Conservation (phyloP, 805 yeast genomes). For the Lipomyces sp. region DNA sequence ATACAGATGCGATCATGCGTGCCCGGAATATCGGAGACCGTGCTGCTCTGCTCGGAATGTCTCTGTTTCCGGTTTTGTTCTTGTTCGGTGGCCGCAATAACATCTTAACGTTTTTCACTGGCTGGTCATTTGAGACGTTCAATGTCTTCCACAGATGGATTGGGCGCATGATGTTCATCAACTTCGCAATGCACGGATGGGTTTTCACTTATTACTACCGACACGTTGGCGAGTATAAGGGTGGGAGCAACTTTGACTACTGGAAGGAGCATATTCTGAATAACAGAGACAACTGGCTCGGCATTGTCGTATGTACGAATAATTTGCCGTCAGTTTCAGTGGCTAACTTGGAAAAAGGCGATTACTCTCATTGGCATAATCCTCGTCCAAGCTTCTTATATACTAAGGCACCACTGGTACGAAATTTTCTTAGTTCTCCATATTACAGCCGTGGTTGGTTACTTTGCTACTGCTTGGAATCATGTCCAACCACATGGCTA, state of each 20-base stretch:
- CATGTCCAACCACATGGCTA: conserved; percentile 59
- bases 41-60: conserved; percentile 41
- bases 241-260: conserved; percentile 44
- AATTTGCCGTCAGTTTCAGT: neutral
- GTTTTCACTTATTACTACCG: conserved; percentile 56
- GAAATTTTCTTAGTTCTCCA: conserved; percentile 67
- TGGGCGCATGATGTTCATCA: conserved; percentile 36
- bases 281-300: conserved; percentile 40
- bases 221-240: conserved; percentile 37
- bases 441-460: conserved; percentile 57
- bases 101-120: conserved; percentile 64
- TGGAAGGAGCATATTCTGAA: conserved; percentile 36
- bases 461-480: conserved; percentile 60
- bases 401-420: conserved; percentile 47
- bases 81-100: conserved; percentile 77
- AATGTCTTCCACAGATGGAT: conserved; percentile 67
- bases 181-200: conserved; percentile 57
- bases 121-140: conserved; percentile 68
- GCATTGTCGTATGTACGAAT: conserved; percentile 46
- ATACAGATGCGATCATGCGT: conserved; percentile 3
- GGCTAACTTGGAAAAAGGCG: conserved; percentile 8
- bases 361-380: conserved; percentile 11
- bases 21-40: conserved; percentile 24
- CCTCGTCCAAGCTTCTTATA: conserved; percentile 12
- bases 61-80: conserved; percentile 57